phyloP scores from a whole-genome alignment of 2,329 filamentous ascomycete genomes.

The Colletotrichum echinochloae region DNA sequence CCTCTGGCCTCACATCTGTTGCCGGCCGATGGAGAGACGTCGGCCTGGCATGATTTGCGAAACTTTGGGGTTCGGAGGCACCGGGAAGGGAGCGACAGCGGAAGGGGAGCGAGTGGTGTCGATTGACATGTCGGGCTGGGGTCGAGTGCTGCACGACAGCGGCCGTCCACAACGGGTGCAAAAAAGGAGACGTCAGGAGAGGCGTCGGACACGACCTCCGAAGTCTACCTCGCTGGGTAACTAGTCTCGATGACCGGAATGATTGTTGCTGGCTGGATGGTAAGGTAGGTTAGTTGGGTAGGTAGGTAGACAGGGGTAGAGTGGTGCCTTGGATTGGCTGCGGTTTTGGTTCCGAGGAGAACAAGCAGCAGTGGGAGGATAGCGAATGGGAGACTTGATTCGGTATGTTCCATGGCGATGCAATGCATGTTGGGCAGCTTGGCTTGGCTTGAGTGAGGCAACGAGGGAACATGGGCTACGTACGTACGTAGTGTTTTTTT shows the following conservation, averaged over 20 bases:
- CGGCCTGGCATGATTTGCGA: constrained; percentile 19
- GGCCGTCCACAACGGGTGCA: too few relatives aligned
- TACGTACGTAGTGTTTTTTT: too few relatives aligned
- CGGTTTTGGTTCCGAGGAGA: neutral
- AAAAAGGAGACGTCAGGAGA: neutral
- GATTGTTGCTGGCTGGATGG: too few relatives aligned
- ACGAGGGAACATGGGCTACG: neutral
- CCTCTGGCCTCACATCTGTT: neutral
- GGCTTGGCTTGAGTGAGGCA: neutral
- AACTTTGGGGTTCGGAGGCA: constrained; percentile 8
- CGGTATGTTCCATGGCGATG: neutral
- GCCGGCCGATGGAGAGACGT: neutral
- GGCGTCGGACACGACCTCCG: constrained; percentile 17
- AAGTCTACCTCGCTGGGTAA: too few relatives aligned
- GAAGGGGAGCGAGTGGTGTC: too few relatives aligned
- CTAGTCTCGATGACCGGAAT: too few relatives aligned
- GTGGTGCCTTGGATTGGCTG: neutral
- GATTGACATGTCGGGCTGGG: constrained; percentile 18
- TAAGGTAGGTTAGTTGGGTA: too few relatives aligned
- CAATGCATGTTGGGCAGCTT: neutral
- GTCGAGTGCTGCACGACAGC: constrained; percentile 2
- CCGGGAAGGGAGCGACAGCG: neutral
- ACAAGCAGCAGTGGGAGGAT: neutral
- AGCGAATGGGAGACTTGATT: neutral
- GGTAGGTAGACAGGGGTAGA: too few relatives aligned